Conservation (phyloP, 495 filamentous ascomycete species). For the Aspergillus hancockii region DNA sequence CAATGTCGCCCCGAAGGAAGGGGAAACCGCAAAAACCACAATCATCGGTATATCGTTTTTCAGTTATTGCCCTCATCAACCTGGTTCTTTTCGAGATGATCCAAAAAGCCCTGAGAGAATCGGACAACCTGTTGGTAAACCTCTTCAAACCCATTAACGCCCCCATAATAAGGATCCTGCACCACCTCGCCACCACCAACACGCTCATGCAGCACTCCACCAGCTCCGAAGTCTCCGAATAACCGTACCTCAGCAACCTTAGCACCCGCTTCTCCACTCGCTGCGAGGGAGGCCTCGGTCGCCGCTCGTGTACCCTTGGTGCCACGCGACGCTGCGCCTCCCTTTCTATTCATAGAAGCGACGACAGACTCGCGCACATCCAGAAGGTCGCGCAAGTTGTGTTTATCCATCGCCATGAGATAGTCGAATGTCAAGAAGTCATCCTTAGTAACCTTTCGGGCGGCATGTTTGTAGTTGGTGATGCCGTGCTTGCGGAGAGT, state of each 20-base stretch:
- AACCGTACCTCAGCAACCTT: slow-evolving; percentile 64
- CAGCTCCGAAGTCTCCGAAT: slow-evolving; percentile 77
- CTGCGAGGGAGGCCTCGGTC: slow-evolving; percentile 27
- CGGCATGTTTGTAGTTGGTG: slow-evolving; percentile 71
- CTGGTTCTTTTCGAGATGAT: slow-evolving; percentile 38
- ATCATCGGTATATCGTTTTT: neutral
- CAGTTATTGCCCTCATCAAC: slow-evolving; percentile 11
- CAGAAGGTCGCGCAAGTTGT: slow-evolving; percentile 74
- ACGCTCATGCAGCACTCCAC: slow-evolving; percentile 71
- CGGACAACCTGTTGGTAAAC: slow-evolving; percentile 80
- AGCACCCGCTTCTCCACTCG: slow-evolving; percentile 30
- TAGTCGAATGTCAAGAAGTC: slow-evolving; percentile 90
- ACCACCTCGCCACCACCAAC: slow-evolving; percentile 72
- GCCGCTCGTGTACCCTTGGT: slow-evolving; percentile 30
- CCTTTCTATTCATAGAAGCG: slow-evolving; percentile 43
- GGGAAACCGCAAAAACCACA: neutral
- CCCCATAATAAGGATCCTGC: slow-evolving; percentile 93
- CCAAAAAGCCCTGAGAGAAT: slow-evolving; percentile 78
- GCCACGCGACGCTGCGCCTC: slow-evolving; percentile 24
- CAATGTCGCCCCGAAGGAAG: neutral
- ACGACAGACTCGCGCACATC: slow-evolving; percentile 54
- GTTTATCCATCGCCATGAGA: slow-evolving; percentile 89
- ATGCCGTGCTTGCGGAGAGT: slow-evolving; percentile 76
- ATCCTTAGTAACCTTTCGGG: slow-evolving; percentile 66
- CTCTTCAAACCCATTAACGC: slow-evolving; percentile 75